Percentiles rank a stretch among this genome's conserved stretches.
These are phyloP conservation scores for Fusarium luffae DNA, from an alignment of 2,329 filamentous ascomycete genomes.

Conservation along the genomic window DNA sequence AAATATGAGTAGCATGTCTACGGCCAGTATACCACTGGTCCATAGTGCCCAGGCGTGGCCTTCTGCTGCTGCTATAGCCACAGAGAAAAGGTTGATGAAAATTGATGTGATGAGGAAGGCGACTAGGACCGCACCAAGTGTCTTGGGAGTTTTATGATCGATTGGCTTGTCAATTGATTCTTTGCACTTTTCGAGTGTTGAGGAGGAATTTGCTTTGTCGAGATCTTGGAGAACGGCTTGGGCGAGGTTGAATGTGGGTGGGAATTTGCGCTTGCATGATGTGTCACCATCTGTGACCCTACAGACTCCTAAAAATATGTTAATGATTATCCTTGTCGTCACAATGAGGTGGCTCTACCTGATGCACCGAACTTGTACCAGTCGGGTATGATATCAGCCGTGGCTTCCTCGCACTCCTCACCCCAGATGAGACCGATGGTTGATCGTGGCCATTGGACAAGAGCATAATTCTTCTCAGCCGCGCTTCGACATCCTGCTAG, in stretches of 20 bases:
- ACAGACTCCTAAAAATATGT: constrained; percentile 11
- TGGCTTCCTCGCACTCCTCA: constrained; percentile 23
- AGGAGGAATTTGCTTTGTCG: not conserved
- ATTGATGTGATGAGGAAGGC: constrained; percentile 28
- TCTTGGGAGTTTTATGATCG: constrained; percentile 14
- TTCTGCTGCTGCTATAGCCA: constrained; percentile 5
- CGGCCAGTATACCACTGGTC: not conserved
- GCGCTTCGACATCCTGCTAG: constrained; percentile 27
- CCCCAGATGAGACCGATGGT: constrained; percentile 30
- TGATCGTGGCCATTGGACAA: constrained; percentile 36
- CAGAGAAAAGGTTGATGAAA: constrained; percentile 25
- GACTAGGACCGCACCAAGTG: constrained; percentile 20
- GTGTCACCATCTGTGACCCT: constrained; percentile 19
- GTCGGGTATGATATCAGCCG: constrained; percentile 21
- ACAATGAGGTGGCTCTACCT: not conserved
- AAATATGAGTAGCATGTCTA: constrained; percentile 34
- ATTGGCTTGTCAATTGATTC: constrained; percentile 21
- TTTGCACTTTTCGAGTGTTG: constrained; percentile 9
- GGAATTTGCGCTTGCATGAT: constrained; percentile 20
- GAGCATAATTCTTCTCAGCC: constrained; percentile 29
- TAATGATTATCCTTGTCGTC: not conserved
- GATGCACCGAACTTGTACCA: constrained; percentile 32
- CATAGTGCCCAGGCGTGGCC: not conserved
- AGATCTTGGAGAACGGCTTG: constrained; percentile 28
- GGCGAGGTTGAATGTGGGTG: constrained; percentile 35